Conservation (phyloP, 2,329 filamentous ascomycete species). For the Thielaviopsis ethacetica region DNA sequence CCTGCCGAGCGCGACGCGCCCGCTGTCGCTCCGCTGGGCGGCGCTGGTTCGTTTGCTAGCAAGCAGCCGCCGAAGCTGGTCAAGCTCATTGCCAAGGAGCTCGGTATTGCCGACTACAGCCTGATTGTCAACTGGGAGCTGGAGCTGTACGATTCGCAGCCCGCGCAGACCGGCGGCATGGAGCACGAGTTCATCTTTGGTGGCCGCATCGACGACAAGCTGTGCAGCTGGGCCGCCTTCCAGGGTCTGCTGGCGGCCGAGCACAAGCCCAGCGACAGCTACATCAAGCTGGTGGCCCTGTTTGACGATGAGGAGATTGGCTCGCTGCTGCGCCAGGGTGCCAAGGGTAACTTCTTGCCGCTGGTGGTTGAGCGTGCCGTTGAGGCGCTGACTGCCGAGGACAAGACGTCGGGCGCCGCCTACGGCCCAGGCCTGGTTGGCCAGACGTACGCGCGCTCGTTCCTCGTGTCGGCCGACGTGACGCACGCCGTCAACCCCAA, state of each 20-base stretch:
- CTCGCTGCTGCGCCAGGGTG: constrained; percentile 76
- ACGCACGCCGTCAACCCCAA: constrained; percentile 92
- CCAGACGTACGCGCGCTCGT: constrained; percentile 79
- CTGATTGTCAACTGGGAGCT: constrained; percentile 91
- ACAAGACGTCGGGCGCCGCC: constrained; percentile 15
- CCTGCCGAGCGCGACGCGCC: constrained; percentile 20
- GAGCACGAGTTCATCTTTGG: constrained; percentile 91
- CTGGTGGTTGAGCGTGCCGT: constrained; percentile 65
- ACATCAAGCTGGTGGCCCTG: constrained; percentile 79
- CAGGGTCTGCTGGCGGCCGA: constrained; percentile 61
- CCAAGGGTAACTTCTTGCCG: constrained; percentile 75
- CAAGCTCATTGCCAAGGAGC: constrained; percentile 59
- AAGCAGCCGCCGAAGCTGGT: constrained; percentile 79
- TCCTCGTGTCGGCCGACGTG: constrained; percentile 84
- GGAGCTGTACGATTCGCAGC: constrained; percentile 82
- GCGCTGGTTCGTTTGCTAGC: constrained; percentile 54
- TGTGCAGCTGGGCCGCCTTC: constrained; percentile 86
- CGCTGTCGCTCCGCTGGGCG: constrained; percentile 31
- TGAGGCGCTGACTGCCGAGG: constrained; percentile 43
- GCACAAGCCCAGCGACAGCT: constrained; percentile 38
- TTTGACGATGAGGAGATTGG: constrained; percentile 98
- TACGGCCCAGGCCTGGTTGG: constrained; percentile 49
- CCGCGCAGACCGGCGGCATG: constrained; percentile 66
- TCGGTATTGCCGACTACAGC: constrained; percentile 50
- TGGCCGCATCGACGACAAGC: constrained; percentile 90